Conservation (phyloP, 495 filamentous ascomycete species). For the Aspergillus hancockii region DNA sequence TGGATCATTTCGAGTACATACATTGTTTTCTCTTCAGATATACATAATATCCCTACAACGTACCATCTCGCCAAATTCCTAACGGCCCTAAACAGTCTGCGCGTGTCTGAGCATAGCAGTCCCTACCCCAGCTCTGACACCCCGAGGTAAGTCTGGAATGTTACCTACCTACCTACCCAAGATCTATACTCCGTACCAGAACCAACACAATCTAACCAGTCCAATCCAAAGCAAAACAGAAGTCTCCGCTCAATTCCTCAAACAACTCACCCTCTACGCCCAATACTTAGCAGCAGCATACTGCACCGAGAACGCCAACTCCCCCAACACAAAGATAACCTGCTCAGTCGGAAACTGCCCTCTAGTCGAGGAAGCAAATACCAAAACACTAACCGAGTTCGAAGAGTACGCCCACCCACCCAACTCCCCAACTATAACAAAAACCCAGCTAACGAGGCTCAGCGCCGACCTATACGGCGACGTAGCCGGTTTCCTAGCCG, state of each 20-base stretch:
- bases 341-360: constrained; percentile 65
- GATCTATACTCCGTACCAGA: neutral
- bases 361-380: constrained; percentile 53
- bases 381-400: constrained; percentile 59
- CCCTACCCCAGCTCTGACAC: neutral
- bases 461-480: constrained; percentile 57
- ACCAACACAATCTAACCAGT: neutral
- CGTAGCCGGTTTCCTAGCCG: constrained; percentile 67
- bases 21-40: neutral
- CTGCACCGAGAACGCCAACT: constrained; percentile 57
- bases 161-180: neutral
- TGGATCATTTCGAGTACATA: neutral
- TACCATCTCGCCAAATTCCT: neutral
- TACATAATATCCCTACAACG: neutral
- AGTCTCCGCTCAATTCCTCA: constrained; percentile 29
- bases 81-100: neutral
- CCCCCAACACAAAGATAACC: constrained; percentile 47
- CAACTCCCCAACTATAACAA: constrained; percentile 7
- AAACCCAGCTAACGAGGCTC: constrained; percentile 12
- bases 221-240: constrained; percentile 22
- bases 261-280: constrained; percentile 60
- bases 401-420: constrained; percentile 50
- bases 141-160: neutral
- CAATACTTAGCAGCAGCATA: constrained; percentile 73
- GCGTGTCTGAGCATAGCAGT: neutral